Percentiles rank a stretch among this genome's conserved stretches.
phyloP scores from a whole-genome alignment of 306 rosid genomes.

The Citrullus colocynthis region DNA sequence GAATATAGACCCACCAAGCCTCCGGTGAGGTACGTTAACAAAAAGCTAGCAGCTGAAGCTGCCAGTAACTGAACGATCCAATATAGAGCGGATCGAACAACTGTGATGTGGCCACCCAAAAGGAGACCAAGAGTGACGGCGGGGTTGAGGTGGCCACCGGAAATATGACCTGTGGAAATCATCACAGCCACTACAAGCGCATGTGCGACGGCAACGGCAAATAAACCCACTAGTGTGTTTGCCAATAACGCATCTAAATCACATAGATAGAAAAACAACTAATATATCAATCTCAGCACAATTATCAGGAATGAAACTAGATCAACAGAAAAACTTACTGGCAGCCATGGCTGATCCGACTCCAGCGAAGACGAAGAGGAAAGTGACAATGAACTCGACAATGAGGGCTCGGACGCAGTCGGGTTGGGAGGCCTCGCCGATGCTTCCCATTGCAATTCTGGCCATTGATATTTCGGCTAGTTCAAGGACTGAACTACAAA shows the following conservation, averaged over 20 bases:
- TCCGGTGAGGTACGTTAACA: conserved; percentile 53
- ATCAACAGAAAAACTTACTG: conserved; percentile 18
- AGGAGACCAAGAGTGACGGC: conserved; percentile 78
- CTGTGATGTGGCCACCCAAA: conserved; percentile 62
- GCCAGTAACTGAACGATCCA: conserved; percentile 77
- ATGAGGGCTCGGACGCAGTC: conserved; percentile 64
- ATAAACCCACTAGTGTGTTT: conserved; percentile 40
- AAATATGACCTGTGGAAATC: conserved; percentile 82
- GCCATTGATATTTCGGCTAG: conserved; percentile 25
- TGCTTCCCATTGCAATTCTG: conserved; percentile 52
- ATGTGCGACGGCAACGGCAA: conserved; percentile 62
- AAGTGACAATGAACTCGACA: conserved; percentile 73
- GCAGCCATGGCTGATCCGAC: conserved; percentile 68
- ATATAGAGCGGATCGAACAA: conserved; percentile 56
- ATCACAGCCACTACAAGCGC: conserved; percentile 75
- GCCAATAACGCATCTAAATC: conserved; percentile 43
- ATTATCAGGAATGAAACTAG: background rate
- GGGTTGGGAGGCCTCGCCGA: conserved; percentile 43
- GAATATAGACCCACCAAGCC: conserved; percentile 36
- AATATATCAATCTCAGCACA: too few relatives aligned
- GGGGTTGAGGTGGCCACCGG: conserved; percentile 89
- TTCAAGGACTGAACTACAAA: background rate
- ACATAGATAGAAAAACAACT: background rate
- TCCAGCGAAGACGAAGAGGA: conserved; percentile 73
- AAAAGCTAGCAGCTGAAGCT: conserved; percentile 42